Conservation (phyloP, 352 stramenopile species). For the Pythium graminicola region DNA sequence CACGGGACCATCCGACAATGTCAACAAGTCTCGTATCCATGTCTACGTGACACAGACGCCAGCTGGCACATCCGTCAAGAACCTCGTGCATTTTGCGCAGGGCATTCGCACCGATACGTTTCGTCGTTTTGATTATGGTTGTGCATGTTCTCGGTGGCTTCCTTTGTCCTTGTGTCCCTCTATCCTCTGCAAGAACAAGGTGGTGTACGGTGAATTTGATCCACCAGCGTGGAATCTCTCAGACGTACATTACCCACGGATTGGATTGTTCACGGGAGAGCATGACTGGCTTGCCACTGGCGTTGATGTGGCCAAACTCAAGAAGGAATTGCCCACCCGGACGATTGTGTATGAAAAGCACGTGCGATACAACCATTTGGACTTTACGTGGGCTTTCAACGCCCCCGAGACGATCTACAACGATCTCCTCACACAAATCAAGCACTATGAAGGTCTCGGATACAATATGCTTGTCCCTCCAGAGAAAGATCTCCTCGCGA, state of each 20-base stretch:
- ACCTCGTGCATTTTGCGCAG: constrained; percentile 56
- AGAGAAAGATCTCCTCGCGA: too few species aligned
- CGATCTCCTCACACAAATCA: constrained; percentile 48
- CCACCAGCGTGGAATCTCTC: constrained; percentile 37
- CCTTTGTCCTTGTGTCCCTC: constrained; percentile 33
- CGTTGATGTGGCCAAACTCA: constrained; percentile 41
- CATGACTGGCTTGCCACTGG: constrained; percentile 48
- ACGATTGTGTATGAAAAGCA: constrained; percentile 47
- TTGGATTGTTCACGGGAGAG: constrained; percentile 39
- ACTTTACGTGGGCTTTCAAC: constrained; percentile 69
- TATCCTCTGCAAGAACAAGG: constrained; percentile 54
- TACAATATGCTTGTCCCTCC: constrained; percentile 29
- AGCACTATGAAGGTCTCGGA: constrained; percentile 39
- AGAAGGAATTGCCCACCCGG: constrained; percentile 30
- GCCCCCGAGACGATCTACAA: constrained; percentile 47
- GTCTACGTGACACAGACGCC: constrained; percentile 65
- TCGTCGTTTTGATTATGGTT: constrained; percentile 58
- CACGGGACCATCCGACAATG: constrained; percentile 34
- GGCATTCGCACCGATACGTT: constrained; percentile 53
- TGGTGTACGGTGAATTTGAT: constrained; percentile 36
- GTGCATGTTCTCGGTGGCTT: constrained; percentile 30
- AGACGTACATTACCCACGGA: constrained; percentile 42
- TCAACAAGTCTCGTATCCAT: constrained; percentile 48
- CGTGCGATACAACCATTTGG: constrained; percentile 53
- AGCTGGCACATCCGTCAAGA: constrained; percentile 55